Base-by-base conservation (phyloP, 1,284 basidiomycete genomes). In the Jaminaea rosea region DNA sequence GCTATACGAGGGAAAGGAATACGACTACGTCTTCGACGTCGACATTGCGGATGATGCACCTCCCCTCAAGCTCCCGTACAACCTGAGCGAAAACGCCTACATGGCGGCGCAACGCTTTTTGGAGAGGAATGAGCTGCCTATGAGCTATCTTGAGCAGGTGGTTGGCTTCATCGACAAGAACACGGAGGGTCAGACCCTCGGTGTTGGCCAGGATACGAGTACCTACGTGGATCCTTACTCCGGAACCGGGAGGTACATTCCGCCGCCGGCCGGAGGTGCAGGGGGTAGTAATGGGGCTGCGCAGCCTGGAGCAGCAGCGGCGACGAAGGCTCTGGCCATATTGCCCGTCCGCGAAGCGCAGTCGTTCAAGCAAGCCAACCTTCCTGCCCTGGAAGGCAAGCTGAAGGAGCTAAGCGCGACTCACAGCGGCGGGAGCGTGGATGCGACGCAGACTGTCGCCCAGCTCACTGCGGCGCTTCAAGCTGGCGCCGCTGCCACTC, bases 1-100 rank as follows among this genome's bases (percentile, higher is more conserved):
- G 74, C 79, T 93, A 4, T 86, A 87, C 73, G 63, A 76, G 32
- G 94, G 94, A 26, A 85, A 85, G 72, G 93, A 97, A 76, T 99
- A 92, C 70, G 94, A 99, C 76, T 93, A 96, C 67, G 93, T 99
- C 7, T 98, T 98, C 67, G 92, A 97, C 67, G 92, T 99, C 17
- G 93, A 97, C 69, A 86, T 97, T 26, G 81, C 88, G 59, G 93
- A 97, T 60, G 93, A 90, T 6, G 83, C 83, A 21, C 92, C 93
- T 5, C 85, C 91, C 5, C 79, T 98, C 59, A 97, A 97, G 72
- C 80, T 99, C 27, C 92, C 93, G 0, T 98, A 88, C 76, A 97
- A 97, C 44, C 53, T 65, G 23, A 60, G 47, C 42, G 93, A 99
- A 62, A 97, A 97, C 73, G 86, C 93, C 0, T 97, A 85, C 76